Evolutionary conservation across 768 basidiomycete species (phyloP).

Genomic region (Russula emetica): DNA sequence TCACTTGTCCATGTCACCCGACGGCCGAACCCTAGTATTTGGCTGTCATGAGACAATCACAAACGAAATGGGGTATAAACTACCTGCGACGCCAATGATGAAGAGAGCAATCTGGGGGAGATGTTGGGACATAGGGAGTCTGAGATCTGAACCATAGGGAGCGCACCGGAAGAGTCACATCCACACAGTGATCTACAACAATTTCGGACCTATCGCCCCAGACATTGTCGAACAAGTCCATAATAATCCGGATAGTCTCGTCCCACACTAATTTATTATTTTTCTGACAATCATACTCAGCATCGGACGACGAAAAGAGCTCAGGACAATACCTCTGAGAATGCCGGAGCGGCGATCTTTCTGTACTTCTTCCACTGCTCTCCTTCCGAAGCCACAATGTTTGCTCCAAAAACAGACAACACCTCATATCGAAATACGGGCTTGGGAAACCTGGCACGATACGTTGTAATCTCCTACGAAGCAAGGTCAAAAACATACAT

Average conservation of each 20-base stretch:
- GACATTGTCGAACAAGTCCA: slow-evolving; percentile 38
- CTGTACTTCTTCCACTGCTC: no score
- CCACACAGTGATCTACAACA: slow-evolving; percentile 43
- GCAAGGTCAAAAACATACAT: neutral
- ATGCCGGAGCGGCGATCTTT: no score
- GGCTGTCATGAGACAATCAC: neutral
- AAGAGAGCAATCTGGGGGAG: slow-evolving; percentile 47
- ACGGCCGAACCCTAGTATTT: slow-evolving; percentile 44
- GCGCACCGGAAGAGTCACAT: slow-evolving; percentile 53
- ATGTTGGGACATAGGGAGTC: neutral
- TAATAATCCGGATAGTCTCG: slow-evolving; percentile 35
- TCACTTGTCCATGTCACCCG: slow-evolving; percentile 48
- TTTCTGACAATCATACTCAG: slow-evolving; percentile 24
- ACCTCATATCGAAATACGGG: no score
- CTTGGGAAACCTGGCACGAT: no score
- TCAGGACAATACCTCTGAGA: slow-evolving; percentile 2
- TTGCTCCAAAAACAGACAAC: no score
- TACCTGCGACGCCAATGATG: slow-evolving; percentile 49
- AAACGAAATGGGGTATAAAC: neutral
- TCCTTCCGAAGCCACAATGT: no score
- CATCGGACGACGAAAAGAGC: neutral
- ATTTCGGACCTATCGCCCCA: slow-evolving; percentile 45
- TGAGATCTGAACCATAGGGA: no score
- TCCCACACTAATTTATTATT: slow-evolving; percentile 42
- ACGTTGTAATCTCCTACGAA: no score